These are phyloP conservation scores for Chlamydomonas schloesseri DNA, from an alignment of 139 green algal genomes.

Conservation along the genomic window DNA sequence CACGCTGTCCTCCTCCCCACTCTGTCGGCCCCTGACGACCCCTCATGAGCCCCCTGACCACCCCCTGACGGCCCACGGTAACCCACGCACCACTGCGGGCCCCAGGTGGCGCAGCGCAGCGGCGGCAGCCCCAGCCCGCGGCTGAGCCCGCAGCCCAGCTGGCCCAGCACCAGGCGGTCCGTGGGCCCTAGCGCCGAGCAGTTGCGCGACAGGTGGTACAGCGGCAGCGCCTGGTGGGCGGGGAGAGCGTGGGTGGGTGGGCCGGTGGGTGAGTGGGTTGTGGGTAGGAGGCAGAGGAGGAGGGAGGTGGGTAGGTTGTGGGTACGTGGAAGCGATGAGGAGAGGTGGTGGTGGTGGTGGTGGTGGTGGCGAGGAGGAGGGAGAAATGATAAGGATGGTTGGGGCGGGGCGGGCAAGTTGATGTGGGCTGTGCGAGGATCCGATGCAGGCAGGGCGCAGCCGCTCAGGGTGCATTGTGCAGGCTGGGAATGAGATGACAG, in stretches of 20 bases:
- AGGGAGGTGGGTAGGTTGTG: background rate
- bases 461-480: too few species aligned
- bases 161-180: conserved; percentile 41
- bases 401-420: too few species aligned
- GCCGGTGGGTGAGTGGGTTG: background rate
- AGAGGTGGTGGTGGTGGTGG: background rate
- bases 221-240: conserved; percentile 41
- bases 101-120: conserved; percentile 53
- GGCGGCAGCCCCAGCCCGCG: conserved; percentile 51
- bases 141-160: conserved; percentile 37
- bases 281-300: background rate
- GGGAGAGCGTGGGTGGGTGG: background rate
- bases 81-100: conserved; percentile 27
- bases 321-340: background rate
- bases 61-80: too few species aligned
- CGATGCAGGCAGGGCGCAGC: background rate
- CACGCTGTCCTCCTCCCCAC: too few species aligned
- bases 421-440: background rate
- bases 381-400: background rate
- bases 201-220: conserved; percentile 67
- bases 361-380: background rate
- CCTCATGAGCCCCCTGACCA: too few species aligned
- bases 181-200: conserved; percentile 49
- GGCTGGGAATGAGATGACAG: too few species aligned
- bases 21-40: too few species aligned